Percentiles rank a stretch among this genome's conserved stretches.
These are phyloP conservation scores for Capronia coronata DNA, from an alignment of 2,329 filamentous ascomycete species.

Conservation along the genomic window DNA sequence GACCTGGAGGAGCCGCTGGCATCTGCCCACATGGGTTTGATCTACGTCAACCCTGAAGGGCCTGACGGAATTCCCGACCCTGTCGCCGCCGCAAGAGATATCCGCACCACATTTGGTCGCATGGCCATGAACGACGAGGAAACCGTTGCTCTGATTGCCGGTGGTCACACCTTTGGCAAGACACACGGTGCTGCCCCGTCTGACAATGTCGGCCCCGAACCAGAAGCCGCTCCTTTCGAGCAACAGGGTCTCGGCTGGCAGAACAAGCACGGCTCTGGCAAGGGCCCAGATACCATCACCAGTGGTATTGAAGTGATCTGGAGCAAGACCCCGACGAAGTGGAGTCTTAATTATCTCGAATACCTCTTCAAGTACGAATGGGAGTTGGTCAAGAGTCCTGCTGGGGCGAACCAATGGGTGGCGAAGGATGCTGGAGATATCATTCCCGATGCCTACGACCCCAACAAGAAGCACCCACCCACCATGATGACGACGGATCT, in stretches of 20 bases:
- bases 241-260: conserved; percentile 67
- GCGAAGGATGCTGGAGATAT: conserved; percentile 61
- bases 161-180: conserved; percentile 74
- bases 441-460: conserved; percentile 65
- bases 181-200: conserved; percentile 65
- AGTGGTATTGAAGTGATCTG: conserved; percentile 72
- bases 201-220: conserved; percentile 61
- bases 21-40: conserved; percentile 67
- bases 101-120: conserved; percentile 66
- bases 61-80: conserved; percentile 67
- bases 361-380: conserved; percentile 74
- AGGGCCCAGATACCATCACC: conserved; percentile 67
- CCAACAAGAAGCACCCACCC: conserved; percentile 65
- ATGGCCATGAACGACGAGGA: conserved; percentile 83
- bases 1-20: conserved; percentile 63
- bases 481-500: conserved; percentile 72
- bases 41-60: conserved; percentile 76
- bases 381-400: conserved; percentile 68
- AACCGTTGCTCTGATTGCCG: conserved; percentile 71
- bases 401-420: conserved; percentile 69
- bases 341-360: conserved; percentile 67
- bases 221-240: conserved; percentile 58
- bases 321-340: conserved; percentile 69
- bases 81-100: conserved; percentile 62
- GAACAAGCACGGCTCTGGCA: conserved; percentile 59